phyloP scores from a whole-genome alignment of 441 rosid genomes.

The Adansonia madagascariensis region DNA sequence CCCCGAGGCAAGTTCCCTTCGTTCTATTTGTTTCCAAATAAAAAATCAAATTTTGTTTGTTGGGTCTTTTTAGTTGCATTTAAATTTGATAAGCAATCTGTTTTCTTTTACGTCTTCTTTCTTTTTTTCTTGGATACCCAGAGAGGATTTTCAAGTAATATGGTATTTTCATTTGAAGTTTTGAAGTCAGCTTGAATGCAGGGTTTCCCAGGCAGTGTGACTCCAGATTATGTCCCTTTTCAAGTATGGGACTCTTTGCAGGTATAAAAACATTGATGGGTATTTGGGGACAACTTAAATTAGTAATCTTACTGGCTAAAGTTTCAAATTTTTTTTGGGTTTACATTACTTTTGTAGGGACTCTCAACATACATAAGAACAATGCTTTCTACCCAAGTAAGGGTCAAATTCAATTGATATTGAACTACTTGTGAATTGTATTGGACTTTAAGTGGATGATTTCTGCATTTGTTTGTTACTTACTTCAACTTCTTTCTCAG shows the following conservation, averaged over 20 bases:
- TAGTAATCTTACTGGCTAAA: slow-evolving; percentile 5
- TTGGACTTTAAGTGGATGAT: slow-evolving; percentile 15
- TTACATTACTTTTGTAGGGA: slow-evolving; percentile 50
- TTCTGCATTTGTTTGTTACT: neutral
- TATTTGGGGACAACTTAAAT: neutral
- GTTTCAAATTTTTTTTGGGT: neutral
- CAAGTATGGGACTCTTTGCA: slow-evolving; percentile 96
- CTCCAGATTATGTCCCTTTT: slow-evolving; percentile 85
- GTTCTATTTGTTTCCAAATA: slow-evolving; percentile 1
- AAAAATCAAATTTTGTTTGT: neutral
- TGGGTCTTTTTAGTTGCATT: neutral
- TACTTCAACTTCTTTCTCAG: slow-evolving; percentile 36
- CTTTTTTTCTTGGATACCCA: neutral
- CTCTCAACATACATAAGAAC: slow-evolving; percentile 89
- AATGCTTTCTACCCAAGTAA: slow-evolving; percentile 96
- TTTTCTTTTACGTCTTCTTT: neutral
- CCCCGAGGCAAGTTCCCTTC: slow-evolving; percentile 63
- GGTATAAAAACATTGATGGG: slow-evolving; percentile 41
- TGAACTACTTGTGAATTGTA: neutral
- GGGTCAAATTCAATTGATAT: slow-evolving; percentile 30
- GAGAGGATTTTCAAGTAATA: neutral
- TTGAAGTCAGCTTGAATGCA: slow-evolving; percentile 32
- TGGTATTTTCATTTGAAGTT: neutral
- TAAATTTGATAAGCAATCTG: neutral
- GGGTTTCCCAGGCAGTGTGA: slow-evolving; percentile 93